Evolutionary conservation across 225 moss, liverwort and hornwort species (phyloP).

Genomic region (Polytrichum formosum): DNA sequence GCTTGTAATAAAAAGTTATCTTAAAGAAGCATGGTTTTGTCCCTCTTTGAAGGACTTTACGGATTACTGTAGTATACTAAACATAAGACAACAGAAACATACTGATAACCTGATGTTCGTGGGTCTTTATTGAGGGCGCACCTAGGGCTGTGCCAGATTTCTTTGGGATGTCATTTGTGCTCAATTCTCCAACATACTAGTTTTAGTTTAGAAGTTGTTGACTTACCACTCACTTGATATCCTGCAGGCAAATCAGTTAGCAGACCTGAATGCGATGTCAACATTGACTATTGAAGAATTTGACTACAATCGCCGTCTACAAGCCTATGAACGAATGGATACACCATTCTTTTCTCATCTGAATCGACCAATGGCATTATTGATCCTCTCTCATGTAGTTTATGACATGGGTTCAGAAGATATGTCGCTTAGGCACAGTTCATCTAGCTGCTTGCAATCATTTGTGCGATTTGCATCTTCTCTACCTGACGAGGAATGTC

Average conservation of each 20-base stretch:
- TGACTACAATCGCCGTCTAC: slow-evolving; percentile 73
- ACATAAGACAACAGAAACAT: too few species aligned
- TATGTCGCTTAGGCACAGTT: slow-evolving; percentile 85
- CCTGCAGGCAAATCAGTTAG: slow-evolving; percentile 61
- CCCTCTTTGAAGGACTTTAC: too few species aligned
- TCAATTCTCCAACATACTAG: background rate
- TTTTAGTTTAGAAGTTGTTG: background rate
- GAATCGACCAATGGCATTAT: slow-evolving; percentile 59
- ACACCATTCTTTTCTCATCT: slow-evolving; percentile 48
- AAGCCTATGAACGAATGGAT: slow-evolving; percentile 75
- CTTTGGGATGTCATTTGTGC: background rate
- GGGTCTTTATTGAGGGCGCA: too few species aligned
- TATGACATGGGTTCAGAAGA: slow-evolving; percentile 88
- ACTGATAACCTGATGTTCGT: too few species aligned
- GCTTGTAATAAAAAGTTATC: too few species aligned
- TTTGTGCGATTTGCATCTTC: slow-evolving; percentile 74
- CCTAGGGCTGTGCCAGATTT: too few species aligned
- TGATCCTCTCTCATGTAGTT: slow-evolving; percentile 77
- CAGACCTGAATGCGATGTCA: slow-evolving; percentile 88
- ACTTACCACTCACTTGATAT: slow-evolving; percentile 4
- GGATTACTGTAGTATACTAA: too few species aligned
- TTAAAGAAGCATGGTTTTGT: too few species aligned
- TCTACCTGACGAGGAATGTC: slow-evolving; percentile 39
- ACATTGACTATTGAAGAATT: slow-evolving; percentile 63
- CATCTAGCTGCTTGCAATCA: slow-evolving; percentile 74